Conservation (phyloP, 306 rosid genomes). For the Pyrus betulifolia region DNA sequence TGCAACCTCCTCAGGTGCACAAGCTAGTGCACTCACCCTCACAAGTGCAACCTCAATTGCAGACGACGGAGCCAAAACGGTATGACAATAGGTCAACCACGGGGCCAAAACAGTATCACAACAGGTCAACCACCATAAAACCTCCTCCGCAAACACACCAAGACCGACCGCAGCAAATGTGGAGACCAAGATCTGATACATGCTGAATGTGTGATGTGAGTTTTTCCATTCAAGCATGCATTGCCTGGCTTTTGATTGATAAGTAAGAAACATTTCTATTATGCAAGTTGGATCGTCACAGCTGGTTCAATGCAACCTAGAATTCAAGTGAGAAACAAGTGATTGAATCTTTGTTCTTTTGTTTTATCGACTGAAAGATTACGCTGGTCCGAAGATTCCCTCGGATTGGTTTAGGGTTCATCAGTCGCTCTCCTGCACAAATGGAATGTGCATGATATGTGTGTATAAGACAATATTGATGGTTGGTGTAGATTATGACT, state of each 20-base stretch:
- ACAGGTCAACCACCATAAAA: slow-evolving; percentile 6
- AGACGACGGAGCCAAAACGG: background rate
- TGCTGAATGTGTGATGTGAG: background rate
- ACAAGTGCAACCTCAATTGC: slow-evolving; percentile 1
- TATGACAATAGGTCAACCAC: slow-evolving; percentile 10
- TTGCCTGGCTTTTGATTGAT: background rate
- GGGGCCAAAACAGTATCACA: background rate
- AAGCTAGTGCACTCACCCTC: background rate
- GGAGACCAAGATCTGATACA: slow-evolving; percentile 42
- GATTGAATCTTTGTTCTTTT: background rate
- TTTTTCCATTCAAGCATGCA: background rate
- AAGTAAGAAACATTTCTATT: background rate
- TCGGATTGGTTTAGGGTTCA: background rate
- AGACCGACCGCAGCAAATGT: slow-evolving; percentile 30
- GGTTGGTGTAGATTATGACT: background rate
- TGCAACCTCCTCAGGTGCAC: background rate
- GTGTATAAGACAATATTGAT: background rate
- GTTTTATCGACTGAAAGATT: background rate
- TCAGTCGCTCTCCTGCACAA: background rate
- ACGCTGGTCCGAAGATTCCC: background rate
- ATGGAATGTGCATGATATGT: background rate
- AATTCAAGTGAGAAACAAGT: background rate
- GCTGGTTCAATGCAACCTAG: background rate
- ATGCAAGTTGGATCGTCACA: background rate
- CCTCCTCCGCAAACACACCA: slow-evolving; percentile 8